These are phyloP conservation scores for Lachnellula subtilissima DNA, from an alignment of 2,329 filamentous ascomycete species.

Conservation along the genomic window DNA sequence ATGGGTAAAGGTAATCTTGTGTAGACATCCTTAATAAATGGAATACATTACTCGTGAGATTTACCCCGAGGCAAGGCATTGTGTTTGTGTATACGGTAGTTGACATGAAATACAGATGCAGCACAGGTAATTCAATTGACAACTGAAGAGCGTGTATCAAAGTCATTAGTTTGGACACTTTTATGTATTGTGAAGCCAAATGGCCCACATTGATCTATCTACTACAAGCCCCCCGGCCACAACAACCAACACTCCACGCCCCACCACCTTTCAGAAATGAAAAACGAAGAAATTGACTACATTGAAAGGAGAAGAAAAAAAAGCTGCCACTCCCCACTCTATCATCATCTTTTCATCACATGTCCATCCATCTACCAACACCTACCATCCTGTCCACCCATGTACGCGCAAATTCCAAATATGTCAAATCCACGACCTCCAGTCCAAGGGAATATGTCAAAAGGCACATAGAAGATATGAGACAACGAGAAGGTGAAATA, in stretches of 20 bases:
- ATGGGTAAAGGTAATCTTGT: neutral
- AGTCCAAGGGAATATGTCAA: neutral
- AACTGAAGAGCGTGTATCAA: neutral
- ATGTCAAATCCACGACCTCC: neutral
- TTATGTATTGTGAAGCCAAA: neutral
- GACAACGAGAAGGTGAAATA: conserved; percentile 13
- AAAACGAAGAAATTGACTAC: conserved; percentile 3
- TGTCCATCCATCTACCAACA: conserved; percentile 10
- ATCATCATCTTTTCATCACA: conserved; percentile 8
- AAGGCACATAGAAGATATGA: conserved; percentile 8
- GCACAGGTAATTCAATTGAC: no score
- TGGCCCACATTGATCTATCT: neutral
- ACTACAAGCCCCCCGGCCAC: neutral
- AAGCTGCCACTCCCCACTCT: conserved; percentile 1
- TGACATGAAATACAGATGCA: no score
- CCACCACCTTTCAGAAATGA: neutral
- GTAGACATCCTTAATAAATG: no score
- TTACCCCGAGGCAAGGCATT: no score
- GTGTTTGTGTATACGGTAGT: no score
- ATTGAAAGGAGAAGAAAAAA: conserved; percentile 3
- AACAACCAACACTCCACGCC: neutral
- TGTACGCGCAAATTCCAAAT: conserved; percentile 2
- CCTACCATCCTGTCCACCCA: neutral
- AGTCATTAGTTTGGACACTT: neutral
- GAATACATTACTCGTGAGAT: no score